Conservation (phyloP, 139 green algal species). For the Chlorella vulgaris region DNA sequence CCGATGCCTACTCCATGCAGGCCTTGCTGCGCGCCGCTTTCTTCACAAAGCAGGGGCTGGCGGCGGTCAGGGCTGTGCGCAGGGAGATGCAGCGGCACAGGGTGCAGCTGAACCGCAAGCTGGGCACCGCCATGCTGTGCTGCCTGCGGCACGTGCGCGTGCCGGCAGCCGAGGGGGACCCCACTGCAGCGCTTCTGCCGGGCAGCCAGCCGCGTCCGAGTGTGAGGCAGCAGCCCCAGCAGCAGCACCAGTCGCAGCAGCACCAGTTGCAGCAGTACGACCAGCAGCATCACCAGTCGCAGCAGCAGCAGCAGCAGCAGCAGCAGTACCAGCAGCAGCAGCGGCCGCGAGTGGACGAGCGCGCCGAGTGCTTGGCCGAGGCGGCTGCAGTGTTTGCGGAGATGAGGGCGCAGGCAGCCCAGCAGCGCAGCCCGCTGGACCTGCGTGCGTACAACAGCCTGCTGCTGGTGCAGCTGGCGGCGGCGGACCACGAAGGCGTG, state of each 20-base stretch:
- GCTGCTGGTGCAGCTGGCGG: constrained; percentile 27
- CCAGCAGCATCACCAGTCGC: too few species aligned
- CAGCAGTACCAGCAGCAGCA: too few species aligned
- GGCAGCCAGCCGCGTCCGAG: too few species aligned
- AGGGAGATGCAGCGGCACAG: not conserved
- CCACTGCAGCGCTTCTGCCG: too few species aligned
- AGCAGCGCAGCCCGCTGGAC: not conserved
- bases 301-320: not conserved
- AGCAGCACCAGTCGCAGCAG: not conserved
- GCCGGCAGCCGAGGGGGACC: not conserved
- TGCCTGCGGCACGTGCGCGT: constrained; percentile 29
- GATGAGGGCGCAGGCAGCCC: not conserved
- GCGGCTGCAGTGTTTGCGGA: not conserved
- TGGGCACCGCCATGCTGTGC: constrained; percentile 31
- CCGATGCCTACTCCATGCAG: constrained; percentile 37
- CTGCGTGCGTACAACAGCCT: constrained; percentile 2
- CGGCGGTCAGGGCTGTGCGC: constrained; percentile 17
- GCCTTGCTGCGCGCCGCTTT: constrained; percentile 23
- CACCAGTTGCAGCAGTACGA: too few species aligned
- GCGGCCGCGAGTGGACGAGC: not conserved
- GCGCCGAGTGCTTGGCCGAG: not conserved
- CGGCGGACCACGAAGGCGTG: constrained; percentile 12
- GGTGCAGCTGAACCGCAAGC: constrained; percentile 17
- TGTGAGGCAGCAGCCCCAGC: too few species aligned
- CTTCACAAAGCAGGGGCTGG: not conserved